These are phyloP conservation scores for Apiospora phragmitis DNA, from an alignment of 2,329 filamentous ascomycete species.

Conservation along the genomic window DNA sequence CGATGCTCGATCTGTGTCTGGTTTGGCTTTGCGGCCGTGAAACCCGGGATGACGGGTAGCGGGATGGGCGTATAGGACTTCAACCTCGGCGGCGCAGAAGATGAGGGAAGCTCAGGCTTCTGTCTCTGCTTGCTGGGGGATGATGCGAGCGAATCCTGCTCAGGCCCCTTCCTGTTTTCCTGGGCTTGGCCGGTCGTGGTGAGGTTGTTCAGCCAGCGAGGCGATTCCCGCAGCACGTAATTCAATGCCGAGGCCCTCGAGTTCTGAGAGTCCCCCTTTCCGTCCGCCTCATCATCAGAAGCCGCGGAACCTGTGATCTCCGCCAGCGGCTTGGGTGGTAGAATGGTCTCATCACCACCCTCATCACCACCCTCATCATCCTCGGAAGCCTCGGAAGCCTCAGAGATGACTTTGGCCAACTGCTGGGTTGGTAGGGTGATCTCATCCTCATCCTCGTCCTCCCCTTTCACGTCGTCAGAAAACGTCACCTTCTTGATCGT, in stretches of 20 bases:
- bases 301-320: conserved; percentile 19
- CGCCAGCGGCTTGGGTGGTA: conserved; percentile 18
- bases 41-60: neutral
- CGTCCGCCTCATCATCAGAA: neutral
- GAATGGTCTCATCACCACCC: neutral
- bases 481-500: neutral
- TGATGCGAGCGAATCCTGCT: neutral
- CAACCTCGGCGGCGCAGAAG: neutral
- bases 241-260: conserved; percentile 19
- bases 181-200: conserved; percentile 14
- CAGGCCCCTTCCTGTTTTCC: neutral
- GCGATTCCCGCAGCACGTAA: conserved; percentile 24
- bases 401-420: conserved; percentile 20
- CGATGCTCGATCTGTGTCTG: neutral
- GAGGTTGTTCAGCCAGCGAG: conserved; percentile 20
- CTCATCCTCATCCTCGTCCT: neutral
- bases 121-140: neutral
- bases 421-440: conserved; percentile 12
- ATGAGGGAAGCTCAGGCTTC: neutral
- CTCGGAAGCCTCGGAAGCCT: conserved; percentile 4
- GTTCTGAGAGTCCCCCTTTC: conserved; percentile 11
- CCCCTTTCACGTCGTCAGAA: neutral
- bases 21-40: neutral
- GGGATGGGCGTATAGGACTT: neutral
- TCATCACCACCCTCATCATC: neutral